Evolutionary conservation across 495 filamentous ascomycete genomes (phyloP).

Genomic region (Aspergillus egyptiacus): DNA sequence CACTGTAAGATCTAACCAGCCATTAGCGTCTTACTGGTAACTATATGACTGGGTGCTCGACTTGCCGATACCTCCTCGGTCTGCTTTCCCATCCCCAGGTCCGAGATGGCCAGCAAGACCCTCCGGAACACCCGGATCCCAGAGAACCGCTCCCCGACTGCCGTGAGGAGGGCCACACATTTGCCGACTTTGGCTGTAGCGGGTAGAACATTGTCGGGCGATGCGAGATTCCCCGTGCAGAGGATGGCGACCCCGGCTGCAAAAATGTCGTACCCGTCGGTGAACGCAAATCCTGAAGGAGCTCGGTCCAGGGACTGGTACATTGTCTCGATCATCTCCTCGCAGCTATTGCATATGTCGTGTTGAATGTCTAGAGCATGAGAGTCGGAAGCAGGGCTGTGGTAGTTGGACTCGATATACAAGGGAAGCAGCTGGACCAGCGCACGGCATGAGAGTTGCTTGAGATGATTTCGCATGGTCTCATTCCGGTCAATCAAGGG

Average conservation of each 20-base stretch:
- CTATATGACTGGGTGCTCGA: background rate
- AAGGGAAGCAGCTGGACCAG: slow-evolving; percentile 8
- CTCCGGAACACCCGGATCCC: background rate
- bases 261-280: slow-evolving; percentile 1
- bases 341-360: slow-evolving; percentile 14
- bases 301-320: slow-evolving; percentile 10
- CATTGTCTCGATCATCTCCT: slow-evolving; percentile 19
- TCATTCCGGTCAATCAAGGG: background rate
- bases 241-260: background rate
- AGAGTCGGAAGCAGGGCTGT: background rate
- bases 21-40: background rate
- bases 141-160: background rate
- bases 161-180: background rate
- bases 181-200: background rate
- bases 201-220: background rate
- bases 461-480: background rate
- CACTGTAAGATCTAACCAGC: background rate
- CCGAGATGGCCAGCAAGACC: background rate
- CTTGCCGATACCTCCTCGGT: background rate
- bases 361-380: slow-evolving; percentile 13
- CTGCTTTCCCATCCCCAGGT: background rate
- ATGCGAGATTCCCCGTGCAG: background rate
- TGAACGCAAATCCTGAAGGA: background rate
- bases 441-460: slow-evolving; percentile 17
- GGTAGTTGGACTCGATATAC: background rate